These are phyloP conservation scores for Dactylonectria macrodidyma DNA, from an alignment of 2,329 filamentous ascomycete genomes.

Conservation along the genomic window DNA sequence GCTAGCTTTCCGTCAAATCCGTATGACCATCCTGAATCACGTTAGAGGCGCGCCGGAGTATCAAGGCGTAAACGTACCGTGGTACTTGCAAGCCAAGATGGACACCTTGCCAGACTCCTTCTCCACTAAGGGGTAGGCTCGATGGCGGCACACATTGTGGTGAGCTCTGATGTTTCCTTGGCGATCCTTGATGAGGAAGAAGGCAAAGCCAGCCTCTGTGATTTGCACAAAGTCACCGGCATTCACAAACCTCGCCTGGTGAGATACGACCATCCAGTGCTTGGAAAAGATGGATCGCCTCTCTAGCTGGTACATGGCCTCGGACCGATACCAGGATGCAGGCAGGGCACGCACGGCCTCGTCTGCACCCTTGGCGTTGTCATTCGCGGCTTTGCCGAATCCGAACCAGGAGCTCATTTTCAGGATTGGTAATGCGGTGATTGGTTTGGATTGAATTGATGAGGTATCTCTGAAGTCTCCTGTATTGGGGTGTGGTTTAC, in stretches of 20 bases:
- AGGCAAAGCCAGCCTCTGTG: constrained; percentile 57
- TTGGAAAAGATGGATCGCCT: constrained; percentile 70
- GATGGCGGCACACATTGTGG: constrained; percentile 31
- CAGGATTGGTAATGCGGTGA: not conserved
- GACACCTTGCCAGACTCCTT: constrained; percentile 23
- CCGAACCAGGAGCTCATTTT: constrained; percentile 30
- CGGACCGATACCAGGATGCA: constrained; percentile 63
- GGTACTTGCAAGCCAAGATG: constrained; percentile 29
- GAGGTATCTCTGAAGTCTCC: not conserved
- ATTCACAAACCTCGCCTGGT: constrained; percentile 65
- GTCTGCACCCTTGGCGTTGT: constrained; percentile 12
- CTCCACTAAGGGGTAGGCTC: constrained; percentile 29
- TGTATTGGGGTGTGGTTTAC: not conserved
- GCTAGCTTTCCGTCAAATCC: constrained; percentile 29
- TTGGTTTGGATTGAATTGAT: not conserved
- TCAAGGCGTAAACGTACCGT: constrained; percentile 7
- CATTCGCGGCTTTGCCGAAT: constrained; percentile 9
- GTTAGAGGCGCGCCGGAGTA: not conserved
- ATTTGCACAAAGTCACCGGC: constrained; percentile 70
- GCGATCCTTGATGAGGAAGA: constrained; percentile 31
- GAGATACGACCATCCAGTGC: constrained; percentile 69
- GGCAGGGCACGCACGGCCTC: constrained; percentile 31
- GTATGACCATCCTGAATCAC: constrained; percentile 25
- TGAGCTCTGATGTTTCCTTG: constrained; percentile 24
- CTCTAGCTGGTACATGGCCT: constrained; percentile 70